These are phyloP conservation scores for Hypocreales sp. DNA, from an alignment of 2,329 filamentous ascomycete species.

Conservation along the genomic window DNA sequence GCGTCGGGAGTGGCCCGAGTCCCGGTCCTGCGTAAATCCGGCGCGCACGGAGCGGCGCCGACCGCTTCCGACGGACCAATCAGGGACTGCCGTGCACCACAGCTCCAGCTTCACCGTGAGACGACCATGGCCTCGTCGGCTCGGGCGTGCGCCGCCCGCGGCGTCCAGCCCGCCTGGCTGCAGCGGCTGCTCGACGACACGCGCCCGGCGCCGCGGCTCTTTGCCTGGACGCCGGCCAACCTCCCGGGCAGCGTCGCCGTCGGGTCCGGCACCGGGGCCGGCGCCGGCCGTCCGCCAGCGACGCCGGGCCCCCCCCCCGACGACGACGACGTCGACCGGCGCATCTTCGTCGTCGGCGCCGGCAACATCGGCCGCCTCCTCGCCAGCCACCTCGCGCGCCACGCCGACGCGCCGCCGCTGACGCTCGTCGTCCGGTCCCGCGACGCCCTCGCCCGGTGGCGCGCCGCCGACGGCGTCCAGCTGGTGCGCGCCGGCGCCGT, in stretches of 20 bases:
- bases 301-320: too few relatives aligned
- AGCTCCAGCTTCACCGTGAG: too few relatives aligned
- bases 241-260: conserved; percentile 6
- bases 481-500: conserved; percentile 19
- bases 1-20: too few relatives aligned
- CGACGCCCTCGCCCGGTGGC: conserved; percentile 33
- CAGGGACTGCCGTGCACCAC: too few relatives aligned
- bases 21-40: too few relatives aligned
- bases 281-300: too few relatives aligned
- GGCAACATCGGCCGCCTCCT: conserved; percentile 73
- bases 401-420: conserved; percentile 49
- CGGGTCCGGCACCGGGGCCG: background rate
- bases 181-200: conserved; percentile 10
- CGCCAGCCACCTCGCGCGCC: conserved; percentile 52
- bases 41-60: too few relatives aligned
- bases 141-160: too few relatives aligned
- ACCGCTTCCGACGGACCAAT: too few relatives aligned
- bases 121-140: too few relatives aligned
- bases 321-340: conserved; percentile 14
- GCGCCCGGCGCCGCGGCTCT: conserved; percentile 16
- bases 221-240: conserved; percentile 18
- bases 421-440: conserved; percentile 64
- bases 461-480: conserved; percentile 24
- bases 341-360: conserved; percentile 64
- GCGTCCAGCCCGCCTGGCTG: conserved; percentile 15